phyloP scores from a whole-genome alignment of 140 eudicot species.

The Artemisia princeps region DNA sequence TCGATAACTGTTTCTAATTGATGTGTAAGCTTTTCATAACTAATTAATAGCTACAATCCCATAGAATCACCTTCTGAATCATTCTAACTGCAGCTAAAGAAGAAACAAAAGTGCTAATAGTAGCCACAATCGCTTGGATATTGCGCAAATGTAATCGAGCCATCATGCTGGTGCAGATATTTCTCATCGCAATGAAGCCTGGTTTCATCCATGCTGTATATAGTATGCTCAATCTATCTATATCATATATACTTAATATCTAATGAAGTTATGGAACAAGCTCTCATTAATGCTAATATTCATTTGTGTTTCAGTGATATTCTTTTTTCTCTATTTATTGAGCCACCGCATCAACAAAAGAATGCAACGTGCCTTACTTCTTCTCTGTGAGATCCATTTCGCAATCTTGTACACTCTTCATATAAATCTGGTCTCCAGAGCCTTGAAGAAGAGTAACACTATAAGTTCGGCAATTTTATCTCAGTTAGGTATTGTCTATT shows the following conservation, averaged over 20 bases:
- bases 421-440: slow-evolving; percentile 54
- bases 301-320: slow-evolving; percentile 65
- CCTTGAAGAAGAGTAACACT: slow-evolving; percentile 52
- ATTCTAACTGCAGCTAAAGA: slow-evolving; percentile 55
- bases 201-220: slow-evolving; percentile 93
- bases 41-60: background rate
- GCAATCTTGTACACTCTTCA: slow-evolving; percentile 82
- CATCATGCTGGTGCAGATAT: slow-evolving; percentile 69
- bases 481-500: slow-evolving; percentile 63
- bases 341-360: slow-evolving; percentile 63
- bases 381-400: slow-evolving; percentile 93
- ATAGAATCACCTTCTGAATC: slow-evolving; percentile 7
- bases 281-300: slow-evolving; percentile 24
- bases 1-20: background rate
- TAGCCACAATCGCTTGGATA: slow-evolving; percentile 95
- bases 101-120: slow-evolving; percentile 85
- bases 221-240: slow-evolving; percentile 41
- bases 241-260: background rate
- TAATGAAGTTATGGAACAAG: slow-evolving; percentile 8
- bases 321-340: slow-evolving; percentile 78
- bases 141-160: slow-evolving; percentile 82
- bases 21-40: too few relatives aligned
- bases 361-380: slow-evolving; percentile 66
- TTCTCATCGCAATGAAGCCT: slow-evolving; percentile 89
- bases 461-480: slow-evolving; percentile 56